A percentile compares a stretch with the other conserved stretches of the same genome.
Evolutionary conservation across 352 stramenopile species (phyloP).

Genomic region (Phytophthora cajani): DNA sequence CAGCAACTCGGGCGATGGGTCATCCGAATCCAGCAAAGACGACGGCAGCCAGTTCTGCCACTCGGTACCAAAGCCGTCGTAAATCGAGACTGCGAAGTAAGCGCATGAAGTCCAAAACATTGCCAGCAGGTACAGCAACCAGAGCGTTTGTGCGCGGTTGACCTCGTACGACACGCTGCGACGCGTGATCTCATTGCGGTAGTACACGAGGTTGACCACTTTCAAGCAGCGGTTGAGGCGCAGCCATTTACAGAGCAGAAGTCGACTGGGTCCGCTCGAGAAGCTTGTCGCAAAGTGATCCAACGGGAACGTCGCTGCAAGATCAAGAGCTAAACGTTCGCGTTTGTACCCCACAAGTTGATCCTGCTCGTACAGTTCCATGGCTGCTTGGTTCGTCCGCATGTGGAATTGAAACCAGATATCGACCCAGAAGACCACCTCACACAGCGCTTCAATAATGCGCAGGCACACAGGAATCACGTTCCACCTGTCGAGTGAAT

Average conservation of each 20-base stretch:
- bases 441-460: constrained; percentile 45
- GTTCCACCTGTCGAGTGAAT: constrained; percentile 54
- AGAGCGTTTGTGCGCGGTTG: constrained; percentile 60
- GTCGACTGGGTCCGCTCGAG: constrained; percentile 4
- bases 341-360: constrained; percentile 62
- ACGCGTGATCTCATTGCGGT: constrained; percentile 69
- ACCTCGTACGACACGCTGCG: constrained; percentile 65
- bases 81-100: constrained; percentile 68
- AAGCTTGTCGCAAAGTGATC: constrained; percentile 50
- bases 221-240: constrained; percentile 68
- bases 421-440: constrained; percentile 57
- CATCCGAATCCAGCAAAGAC: constrained; percentile 30
- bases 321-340: constrained; percentile 50
- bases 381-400: constrained; percentile 49
- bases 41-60: constrained; percentile 68
- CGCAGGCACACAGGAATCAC: constrained; percentile 43
- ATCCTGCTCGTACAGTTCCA: constrained; percentile 72
- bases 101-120: constrained; percentile 75
- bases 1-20: constrained; percentile 40
- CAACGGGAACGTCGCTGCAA: constrained; percentile 55
- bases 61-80: constrained; percentile 53
- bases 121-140: constrained; percentile 58
- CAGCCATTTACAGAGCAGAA: constrained; percentile 42
- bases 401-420: constrained; percentile 74
- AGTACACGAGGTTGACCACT: constrained; percentile 59